A percentile compares a stretch with the other conserved stretches of the same genome.
phyloP scores from a whole-genome alignment of 371 early-diverging fungal genomes.

The Lichtheimia corymbifera region DNA sequence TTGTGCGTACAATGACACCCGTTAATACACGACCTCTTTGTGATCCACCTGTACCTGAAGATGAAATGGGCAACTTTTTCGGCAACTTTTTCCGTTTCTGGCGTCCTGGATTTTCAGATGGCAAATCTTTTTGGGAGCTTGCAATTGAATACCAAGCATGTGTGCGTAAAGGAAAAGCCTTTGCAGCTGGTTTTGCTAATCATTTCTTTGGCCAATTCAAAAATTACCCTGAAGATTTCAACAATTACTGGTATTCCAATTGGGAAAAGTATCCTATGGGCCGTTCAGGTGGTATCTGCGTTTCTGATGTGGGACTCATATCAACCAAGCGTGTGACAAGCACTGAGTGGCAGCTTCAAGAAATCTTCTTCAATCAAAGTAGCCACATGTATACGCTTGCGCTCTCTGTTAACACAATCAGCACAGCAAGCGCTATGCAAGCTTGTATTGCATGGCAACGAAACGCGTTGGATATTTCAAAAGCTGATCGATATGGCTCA shows the following conservation, averaged over 20 bases:
- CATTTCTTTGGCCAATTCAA: slow-evolving; percentile 19
- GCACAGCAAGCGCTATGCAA: slow-evolving; percentile 17
- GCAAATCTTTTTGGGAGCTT: slow-evolving; percentile 22
- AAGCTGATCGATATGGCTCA: slow-evolving; percentile 1
- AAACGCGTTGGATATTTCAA: slow-evolving; percentile 19
- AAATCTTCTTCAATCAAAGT: slow-evolving; percentile 39
- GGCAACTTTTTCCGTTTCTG: slow-evolving; percentile 26
- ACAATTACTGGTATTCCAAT: slow-evolving; percentile 23
- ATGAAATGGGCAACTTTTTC: slow-evolving; percentile 42
- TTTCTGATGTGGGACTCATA: slow-evolving; percentile 40
- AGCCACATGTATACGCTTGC: slow-evolving; percentile 27
- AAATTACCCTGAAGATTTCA: slow-evolving; percentile 30
- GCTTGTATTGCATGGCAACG: slow-evolving; percentile 37
- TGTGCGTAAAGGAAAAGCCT: slow-evolving; percentile 15
- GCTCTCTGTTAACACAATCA: slow-evolving; percentile 24
- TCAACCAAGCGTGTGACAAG: background rate
- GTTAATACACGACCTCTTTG: slow-evolving; percentile 39
- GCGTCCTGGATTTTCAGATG: slow-evolving; percentile 2
- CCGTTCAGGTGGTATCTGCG: slow-evolving; percentile 38
- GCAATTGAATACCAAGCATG: slow-evolving; percentile 22
- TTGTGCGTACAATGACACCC: slow-evolving; percentile 24
- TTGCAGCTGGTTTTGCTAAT: slow-evolving; percentile 17
- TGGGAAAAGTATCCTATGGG: slow-evolving; percentile 18
- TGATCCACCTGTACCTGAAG: slow-evolving; percentile 27
- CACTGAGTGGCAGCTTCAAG: background rate